Base-by-base conservation (phyloP, 2,329 filamentous ascomycete species). In the Neurospora crassa region DNA sequence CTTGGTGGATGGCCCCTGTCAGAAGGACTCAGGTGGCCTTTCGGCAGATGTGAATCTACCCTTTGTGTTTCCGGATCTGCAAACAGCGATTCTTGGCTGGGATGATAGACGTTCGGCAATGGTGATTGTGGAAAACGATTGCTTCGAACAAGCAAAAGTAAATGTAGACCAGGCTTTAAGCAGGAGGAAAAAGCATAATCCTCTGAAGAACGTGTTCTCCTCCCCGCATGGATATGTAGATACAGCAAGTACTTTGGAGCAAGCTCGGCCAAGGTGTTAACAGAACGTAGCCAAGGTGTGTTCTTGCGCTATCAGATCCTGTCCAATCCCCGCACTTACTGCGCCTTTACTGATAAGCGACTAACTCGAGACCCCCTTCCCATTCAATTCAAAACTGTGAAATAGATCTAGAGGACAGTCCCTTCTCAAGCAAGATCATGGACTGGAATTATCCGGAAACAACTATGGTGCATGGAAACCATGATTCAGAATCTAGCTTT, bases 31-130 rank as follows among this genome's bases (percentile, higher is more conserved):
- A 5, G 68, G 68, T 16, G n/a, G 20, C 24, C 24, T 47, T 53
- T 74, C 74, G 74, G 74, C 74, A 74, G 73, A 74, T 74, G 72
- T n/a, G n/a, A 37, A 37, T 37, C 34, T 37, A 37, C 34, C 4
- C 34, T 59, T 29, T 59, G 12, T 59, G 12, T 34, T 59, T 59
- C 47, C 47, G 14, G 47, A 59, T 59, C 8, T 59, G 47, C 47
- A 16, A 59, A 59, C 5, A 59, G 14, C 24, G 45, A 59, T 16
- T 59, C 47, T 59, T 59, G 47, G 47, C 47, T 59, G 47, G 47
- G 6, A 34, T 59, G 47, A 59, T 59, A 34, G 47, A 59, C 47
- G 12, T 59, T 59, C 47, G 47, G 47, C 47, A 59, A 24, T 53
- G 41, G 16, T 43, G 16, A 43, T 43, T 43, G 41, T 43, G 41